Evolutionary conservation across 2,329 filamentous ascomycete genomes (phyloP), one percentile per base, ranked within the genome.

Genomic region (Neopestalotiopsis sp.): DNA sequence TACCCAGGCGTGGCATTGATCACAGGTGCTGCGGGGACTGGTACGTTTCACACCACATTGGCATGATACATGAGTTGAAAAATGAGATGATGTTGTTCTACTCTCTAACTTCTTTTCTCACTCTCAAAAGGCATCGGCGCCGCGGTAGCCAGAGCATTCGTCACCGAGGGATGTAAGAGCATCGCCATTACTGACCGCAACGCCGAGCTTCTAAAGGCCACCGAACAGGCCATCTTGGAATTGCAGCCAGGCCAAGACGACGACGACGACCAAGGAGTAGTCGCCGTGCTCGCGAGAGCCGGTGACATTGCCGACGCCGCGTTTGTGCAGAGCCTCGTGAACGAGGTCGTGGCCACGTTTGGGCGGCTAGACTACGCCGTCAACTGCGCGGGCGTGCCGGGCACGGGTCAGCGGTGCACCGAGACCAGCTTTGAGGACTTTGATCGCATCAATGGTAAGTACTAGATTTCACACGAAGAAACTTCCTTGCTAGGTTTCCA

Each of bases 171-270:
- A 17, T 88, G 86, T 73, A 75, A 80, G 0, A 78, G 78, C 24
- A 80, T 89, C n/a, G 85, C 84, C 59, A 85, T 90, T 65, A 88
- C 86, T 13, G 87, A 89, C 71, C 77, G 88, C 68, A 82, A 85
- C 69, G 73, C 72, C 2, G 72, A 72, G 1, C 79, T 84, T 0
- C 76, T 86, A 5, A 72, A 80, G 3, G 72, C 78, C 28, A 81
- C 81, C 1, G 73, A 76, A 30, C 72, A 78, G 20, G 74, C 78
- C 4, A 70, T 84, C 56, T 67, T 76, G 1, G 34, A 10, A 38
- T 10, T 7, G 34, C 34, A 38, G 34, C 64, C 71, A 13, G 74
- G 78, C 65, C 74, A 80, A 65, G 80, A 82, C 0, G 59, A 75
- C 1, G 74, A 74, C 0, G 70, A 79, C 10, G 34, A 10, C 34